Percentiles rank a stretch among this genome's conserved stretches.
phyloP scores from a whole-genome alignment of 2,329 filamentous ascomycete species.

The Colletotrichum sp. region DNA sequence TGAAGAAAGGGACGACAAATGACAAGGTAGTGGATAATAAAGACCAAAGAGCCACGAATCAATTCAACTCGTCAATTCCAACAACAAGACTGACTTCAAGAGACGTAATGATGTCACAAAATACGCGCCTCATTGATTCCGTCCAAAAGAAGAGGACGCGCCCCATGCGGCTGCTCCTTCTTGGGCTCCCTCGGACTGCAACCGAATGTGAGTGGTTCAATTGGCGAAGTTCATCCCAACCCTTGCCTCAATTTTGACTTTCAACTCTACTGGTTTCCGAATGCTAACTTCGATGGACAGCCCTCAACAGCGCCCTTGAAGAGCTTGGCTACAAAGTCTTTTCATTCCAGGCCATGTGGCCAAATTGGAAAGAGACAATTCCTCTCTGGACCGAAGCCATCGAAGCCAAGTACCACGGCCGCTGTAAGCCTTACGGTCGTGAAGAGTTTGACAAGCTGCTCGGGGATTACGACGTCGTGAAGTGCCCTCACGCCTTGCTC shows the following conservation, averaged over 20 bases:
- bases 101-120: background rate
- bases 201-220: background rate
- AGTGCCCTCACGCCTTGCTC: background rate
- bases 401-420: background rate
- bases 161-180: background rate
- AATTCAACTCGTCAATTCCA: background rate
- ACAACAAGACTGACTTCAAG: rapidly evolving
- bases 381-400: background rate
- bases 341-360: background rate
- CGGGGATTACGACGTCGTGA: background rate
- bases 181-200: background rate
- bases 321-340: background rate
- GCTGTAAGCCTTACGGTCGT: background rate
- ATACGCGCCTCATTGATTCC: background rate
- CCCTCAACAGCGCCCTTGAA: background rate
- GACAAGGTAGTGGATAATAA: background rate
- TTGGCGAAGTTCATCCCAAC: background rate
- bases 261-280: background rate
- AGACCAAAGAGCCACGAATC: background rate
- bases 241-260: background rate
- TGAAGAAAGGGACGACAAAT: background rate
- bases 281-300: background rate
- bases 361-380: background rate
- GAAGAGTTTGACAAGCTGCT: background rate
- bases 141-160: background rate